A percentile compares a stretch with the other conserved stretches of the same genome.
These are phyloP conservation scores for Xylariaceae sp. DNA, from an alignment of 2,329 filamentous ascomycete genomes.

Conservation along the genomic window DNA sequence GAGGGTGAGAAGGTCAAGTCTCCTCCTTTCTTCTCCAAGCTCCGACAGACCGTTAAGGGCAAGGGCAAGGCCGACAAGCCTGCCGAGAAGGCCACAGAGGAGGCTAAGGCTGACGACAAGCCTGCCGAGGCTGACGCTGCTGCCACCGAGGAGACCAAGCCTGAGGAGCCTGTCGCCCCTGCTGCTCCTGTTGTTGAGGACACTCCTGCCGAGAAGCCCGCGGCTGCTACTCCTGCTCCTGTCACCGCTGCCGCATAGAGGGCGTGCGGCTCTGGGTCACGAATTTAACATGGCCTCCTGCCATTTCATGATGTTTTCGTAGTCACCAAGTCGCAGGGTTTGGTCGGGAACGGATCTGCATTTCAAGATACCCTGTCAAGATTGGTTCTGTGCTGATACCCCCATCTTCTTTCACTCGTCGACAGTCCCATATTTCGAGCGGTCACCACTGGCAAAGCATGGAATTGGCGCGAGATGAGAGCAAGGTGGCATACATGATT, in stretches of 20 bases:
- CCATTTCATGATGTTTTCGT: conserved; percentile 23
- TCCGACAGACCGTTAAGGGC: conserved; percentile 35
- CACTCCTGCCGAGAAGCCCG: conserved; percentile 22
- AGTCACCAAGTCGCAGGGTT: conserved; percentile 27
- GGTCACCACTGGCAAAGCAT: conserved; percentile 16
- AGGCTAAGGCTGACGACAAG: conserved; percentile 21
- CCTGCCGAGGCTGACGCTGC: conserved; percentile 19
- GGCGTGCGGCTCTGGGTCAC: conserved; percentile 13
- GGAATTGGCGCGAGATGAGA: conserved; percentile 15
- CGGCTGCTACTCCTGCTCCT: conserved; percentile 22
- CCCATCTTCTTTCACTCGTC: conserved; percentile 22
- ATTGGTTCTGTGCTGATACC: conserved; percentile 33
- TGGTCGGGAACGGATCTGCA: conserved; percentile 34
- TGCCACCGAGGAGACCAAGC: conserved; percentile 13
- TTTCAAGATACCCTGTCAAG: conserved; percentile 33
- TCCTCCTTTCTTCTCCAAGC: conserved; percentile 55
- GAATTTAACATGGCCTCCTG: conserved; percentile 10
- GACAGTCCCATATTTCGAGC: conserved; percentile 13
- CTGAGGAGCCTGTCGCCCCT: conserved; percentile 13
- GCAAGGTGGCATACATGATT: conserved; percentile 24
- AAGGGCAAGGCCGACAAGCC: conserved; percentile 26
- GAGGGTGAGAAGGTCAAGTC: conserved; percentile 57
- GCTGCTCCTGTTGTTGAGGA: conserved; percentile 17
- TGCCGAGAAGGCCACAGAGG: conserved; percentile 22
- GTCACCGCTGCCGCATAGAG: conserved; percentile 31